These are phyloP conservation scores for Nitzschia palea DNA, from an alignment of 108 stramenopile genomes.

Conservation along the genomic window DNA sequence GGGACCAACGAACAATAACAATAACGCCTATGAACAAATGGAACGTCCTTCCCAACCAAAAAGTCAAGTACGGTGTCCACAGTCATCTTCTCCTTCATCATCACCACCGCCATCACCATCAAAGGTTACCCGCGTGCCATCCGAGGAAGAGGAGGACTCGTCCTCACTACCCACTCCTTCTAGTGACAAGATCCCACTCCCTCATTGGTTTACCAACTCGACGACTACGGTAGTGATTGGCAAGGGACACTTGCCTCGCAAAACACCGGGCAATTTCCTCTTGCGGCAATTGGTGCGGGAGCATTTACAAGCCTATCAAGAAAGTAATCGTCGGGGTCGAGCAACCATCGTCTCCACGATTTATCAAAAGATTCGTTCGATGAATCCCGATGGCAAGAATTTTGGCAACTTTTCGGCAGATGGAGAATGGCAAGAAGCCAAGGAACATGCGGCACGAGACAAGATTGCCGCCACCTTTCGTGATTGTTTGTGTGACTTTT, in stretches of 20 bases:
- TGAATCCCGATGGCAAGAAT: background rate
- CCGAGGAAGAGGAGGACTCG: too few species aligned
- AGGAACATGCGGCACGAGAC: conserved; percentile 11
- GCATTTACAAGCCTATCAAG: conserved; percentile 9
- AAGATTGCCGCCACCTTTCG: conserved; percentile 15
- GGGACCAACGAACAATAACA: too few species aligned
- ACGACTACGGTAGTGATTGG: conserved; percentile 19
- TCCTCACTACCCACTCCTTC: background rate
- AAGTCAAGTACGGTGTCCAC: too few species aligned
- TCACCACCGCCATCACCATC: too few species aligned
- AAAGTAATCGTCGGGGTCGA: conserved; percentile 1
- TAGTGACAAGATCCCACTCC: background rate
- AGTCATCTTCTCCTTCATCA: too few species aligned
- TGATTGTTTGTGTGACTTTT: conserved; percentile 21
- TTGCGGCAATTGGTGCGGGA: conserved; percentile 4
- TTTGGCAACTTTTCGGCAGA: conserved; percentile 25
- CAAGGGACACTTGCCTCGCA: conserved; percentile 10
- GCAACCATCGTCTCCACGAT: conserved; percentile 18
- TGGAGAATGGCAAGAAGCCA: conserved; percentile 13
- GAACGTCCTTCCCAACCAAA: too few species aligned
- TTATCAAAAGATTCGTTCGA: conserved; percentile 2
- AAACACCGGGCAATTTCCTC: conserved; percentile 8
- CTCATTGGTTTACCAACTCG: background rate
- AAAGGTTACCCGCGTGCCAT: too few species aligned
- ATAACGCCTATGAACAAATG: too few species aligned